Base-by-base conservation (phyloP, 371 early-diverging fungal genomes). In the Fennellomyces sp. region DNA sequence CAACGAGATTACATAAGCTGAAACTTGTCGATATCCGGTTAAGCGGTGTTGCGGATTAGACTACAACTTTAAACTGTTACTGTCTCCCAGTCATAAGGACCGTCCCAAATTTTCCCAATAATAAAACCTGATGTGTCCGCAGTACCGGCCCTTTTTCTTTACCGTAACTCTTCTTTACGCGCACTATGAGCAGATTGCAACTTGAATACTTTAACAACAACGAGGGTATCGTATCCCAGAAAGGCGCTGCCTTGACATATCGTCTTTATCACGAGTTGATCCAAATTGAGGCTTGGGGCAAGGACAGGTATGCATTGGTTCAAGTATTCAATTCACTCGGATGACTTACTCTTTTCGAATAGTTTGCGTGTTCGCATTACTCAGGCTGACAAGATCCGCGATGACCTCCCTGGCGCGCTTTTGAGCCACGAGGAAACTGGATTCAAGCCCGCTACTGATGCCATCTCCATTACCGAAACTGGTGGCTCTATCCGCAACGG, bases 271-370 rank as follows among this genome's bases (percentile, higher is more conserved):
- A 60, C 30, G 60, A 60, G 27, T 17, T 29, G 39, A 39, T 60
- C 17, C 60, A 33, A 13, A 60, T 60, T 11, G 60, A 60, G 52
- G 52, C 60, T 7, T 60, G 60, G 60, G 60, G 60, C 23, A 60
- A 38, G 41, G 45, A 60, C 45, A 60, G 60, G 60, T 52, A 41
- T 72, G 85, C 17, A 36, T 52, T 28, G 13, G 5, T 19, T 48
- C 11, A 23, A 23, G 17, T 3, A 23, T 6, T 10, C 1, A 48
- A 5, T 17, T 45, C 8, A 8, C 25, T 45, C 45, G n/a, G n/a
- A n/a, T n/a, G n/a, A n/a, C 10, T 36, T 36, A 29, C 15, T 15
- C 41, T 10, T 28, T 10, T 30, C 53, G 12, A 0, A 29, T 26
- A 61, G 61, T 38, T 55, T 61, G 5, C 61, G 61, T 47, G 61